Evolutionary conservation across 2,329 filamentous ascomycete species (phyloP), one percentile per base, ranked within the genome.

Genomic region (Zymoseptoria brevis): DNA sequence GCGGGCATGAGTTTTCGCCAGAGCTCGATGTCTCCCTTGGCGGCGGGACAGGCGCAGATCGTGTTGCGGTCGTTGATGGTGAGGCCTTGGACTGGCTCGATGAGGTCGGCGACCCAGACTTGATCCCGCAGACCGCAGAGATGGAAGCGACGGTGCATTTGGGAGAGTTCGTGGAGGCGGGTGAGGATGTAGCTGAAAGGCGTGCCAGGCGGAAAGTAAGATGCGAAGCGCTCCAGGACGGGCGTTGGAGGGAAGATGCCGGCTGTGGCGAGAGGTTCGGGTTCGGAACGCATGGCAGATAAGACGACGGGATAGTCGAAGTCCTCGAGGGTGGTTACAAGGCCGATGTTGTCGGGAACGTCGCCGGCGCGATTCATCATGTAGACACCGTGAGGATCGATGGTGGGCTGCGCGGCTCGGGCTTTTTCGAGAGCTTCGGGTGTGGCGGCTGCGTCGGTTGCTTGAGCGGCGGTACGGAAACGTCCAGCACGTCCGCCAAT

Each of bases 401-500:
- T 45, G 35, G 35, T n/a, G 35, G 35, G 35, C 16, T 45, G 35
- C 35, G 35, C 35, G 13, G 35, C 35, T 45, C 35, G 13, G 35
- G 35, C 35, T 45, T 45, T 45, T n/a, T 45, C 35, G 16, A 45
- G 35, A 45, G 35, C 35, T n/a, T 45, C 35, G 13, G 35, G 35
- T 9, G 65, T 57, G 8, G 54, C 69, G 26, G 70, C 66, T 30
- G 60, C 62, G 45, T 60, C 67, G 30, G 70, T 68, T 16, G 62
- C 68, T 69, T 88, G 80, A 26, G 80, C 77, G 2, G 89, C 89
- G 26, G 87, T 87, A 58, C 87, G 86, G 74, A 87, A 99, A 52
- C 94, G 87, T 26, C 94, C 94, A 11, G 94, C 94, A 65, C 94
- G 86, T 19, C 94, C 94, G 54, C 86, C 94, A 69, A 99, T 99